Evolutionary conservation across 345 rosid species (phyloP), one percentile per base, ranked within the genome.

Genomic region (sweet orange (Citrus sinensis)): DNA sequence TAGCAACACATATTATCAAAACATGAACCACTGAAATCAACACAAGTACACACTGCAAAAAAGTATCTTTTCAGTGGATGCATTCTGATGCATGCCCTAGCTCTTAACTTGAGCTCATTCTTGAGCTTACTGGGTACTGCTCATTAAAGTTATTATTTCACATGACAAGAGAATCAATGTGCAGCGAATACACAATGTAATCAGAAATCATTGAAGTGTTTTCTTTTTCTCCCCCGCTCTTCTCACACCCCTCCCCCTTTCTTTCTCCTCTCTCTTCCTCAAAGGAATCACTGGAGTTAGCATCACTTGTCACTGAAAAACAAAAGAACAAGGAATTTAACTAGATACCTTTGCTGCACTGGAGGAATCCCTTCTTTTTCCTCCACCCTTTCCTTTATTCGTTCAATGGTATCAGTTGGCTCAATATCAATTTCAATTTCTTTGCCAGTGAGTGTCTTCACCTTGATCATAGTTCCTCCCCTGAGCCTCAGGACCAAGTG

Each of bases 351-450:
- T 82, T 96, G 99, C 83, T 96, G 99, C 55, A 94, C 97, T 5
- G 97, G 99, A 73, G 99, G 99, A 79, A 96, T 96, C 74, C 99
- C 99, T 86, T 93, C 97, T 83, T 93, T 92, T 88, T 95, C 98
- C 85, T 95, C 98, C 14, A 93, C 98, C 2, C 97, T 87, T 83
- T 93, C 98, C 89, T 95, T 95, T 80, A 95, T 94, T 19, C 99
- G 89, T 60, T 95, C 97, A 66, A 96, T 94, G 30, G 97, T 94
- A 79, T 96, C 99, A 0, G 89, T 90, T 29, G 98, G 99, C 80
- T 94, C 98, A 13, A 96, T 95, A 80, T 94, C 98, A 13, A 94
- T 96, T 86, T 94, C 99, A 51, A 94, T 96, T 74, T 96, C 98
- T 75, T 92, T 96, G 1, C 99, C 99, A 0, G 99, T 96, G 20